Evolutionary conservation across 495 filamentous ascomycete genomes (phyloP), one percentile per base, ranked within the genome.

Genomic region (Penicillium maclennaniae): DNA sequence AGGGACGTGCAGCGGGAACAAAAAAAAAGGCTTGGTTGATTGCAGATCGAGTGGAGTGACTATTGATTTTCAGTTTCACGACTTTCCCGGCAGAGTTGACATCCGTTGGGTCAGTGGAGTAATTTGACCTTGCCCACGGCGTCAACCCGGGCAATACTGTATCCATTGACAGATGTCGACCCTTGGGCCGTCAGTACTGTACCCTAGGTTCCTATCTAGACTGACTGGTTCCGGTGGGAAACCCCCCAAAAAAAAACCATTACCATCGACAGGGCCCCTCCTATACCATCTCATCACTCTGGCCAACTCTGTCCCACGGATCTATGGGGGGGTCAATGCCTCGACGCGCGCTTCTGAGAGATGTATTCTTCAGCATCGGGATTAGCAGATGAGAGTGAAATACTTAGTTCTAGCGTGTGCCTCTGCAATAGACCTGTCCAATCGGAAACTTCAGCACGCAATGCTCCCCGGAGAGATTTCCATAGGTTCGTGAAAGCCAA

Each of bases 31-130:
- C 50, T 51, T 57, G 41, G 47, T 53, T 54, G 54, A 54, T 43
- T 31, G 58, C 44, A 51, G 54, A 61, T 61, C 54, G 8, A 31
- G 58, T 58, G 58, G 58, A 47, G 44, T 4, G 15, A 34, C 31
- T 10, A 34, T 9, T 14, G 31, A 34, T 14, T 8, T 14, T 3
- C 9, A 34, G 5, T 23, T 23, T 23, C 23, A 23, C 5, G 23
- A 23, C 23, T 23, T 5, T 23, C 5, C 23, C 23, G 23, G 23
- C 5, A 5, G 49, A 20, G 38, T 23, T 31, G 21, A 48, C 20
- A 15, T 50, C 36, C 37, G 45, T 39, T 54, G 50, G 47, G 20
- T 51, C 50, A n/a, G n/a, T 17, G 2, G 1, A 14, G 19, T 15
- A 10, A 31, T 7, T 34, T 34, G 36, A 42, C 38, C 9, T 37